Evolutionary conservation across 2,329 filamentous ascomycete genomes (phyloP).

Genomic region (Aspergillus fijiensis): DNA sequence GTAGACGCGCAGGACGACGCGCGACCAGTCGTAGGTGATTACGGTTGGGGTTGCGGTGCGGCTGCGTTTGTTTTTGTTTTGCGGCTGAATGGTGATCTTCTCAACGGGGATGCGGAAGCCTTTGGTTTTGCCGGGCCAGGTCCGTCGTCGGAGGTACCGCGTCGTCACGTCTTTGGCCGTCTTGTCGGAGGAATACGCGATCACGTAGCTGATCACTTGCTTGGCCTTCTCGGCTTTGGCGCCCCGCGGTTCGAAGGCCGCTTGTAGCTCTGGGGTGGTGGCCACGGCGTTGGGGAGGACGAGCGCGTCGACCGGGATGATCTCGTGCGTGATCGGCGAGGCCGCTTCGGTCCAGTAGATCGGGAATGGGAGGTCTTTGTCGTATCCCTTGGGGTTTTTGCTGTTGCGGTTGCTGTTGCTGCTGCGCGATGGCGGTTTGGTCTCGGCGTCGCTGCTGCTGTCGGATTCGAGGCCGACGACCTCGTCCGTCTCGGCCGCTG

Average conservation of each 20-base stretch:
- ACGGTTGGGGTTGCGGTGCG: background rate
- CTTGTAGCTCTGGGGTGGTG: constrained; percentile 68
- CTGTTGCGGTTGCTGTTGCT: constrained; percentile 36
- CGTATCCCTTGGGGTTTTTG: constrained; percentile 53
- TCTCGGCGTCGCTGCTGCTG: constrained; percentile 22
- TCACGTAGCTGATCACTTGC: constrained; percentile 85
- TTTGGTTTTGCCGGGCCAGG: constrained; percentile 86
- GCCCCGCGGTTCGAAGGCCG: constrained; percentile 79
- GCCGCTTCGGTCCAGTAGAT: constrained; percentile 92
- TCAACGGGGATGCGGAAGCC: constrained; percentile 75
- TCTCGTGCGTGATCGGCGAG: constrained; percentile 76
- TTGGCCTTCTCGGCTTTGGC: constrained; percentile 79
- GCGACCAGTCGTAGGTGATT: constrained; percentile 76
- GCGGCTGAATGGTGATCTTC: constrained; percentile 73
- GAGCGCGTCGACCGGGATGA: constrained; percentile 74
- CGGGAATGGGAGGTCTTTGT: constrained; percentile 76
- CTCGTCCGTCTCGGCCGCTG: constrained; percentile 13
- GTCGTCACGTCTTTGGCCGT: constrained; percentile 94
- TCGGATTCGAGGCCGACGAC: constrained; percentile 23
- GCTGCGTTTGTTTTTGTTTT: constrained; percentile 71
- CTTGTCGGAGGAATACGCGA: constrained; percentile 79
- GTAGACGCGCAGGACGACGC: constrained; percentile 74
- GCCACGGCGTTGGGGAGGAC: constrained; percentile 66
- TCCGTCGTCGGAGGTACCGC: constrained; percentile 78
- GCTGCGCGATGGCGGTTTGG: constrained; percentile 1